These are phyloP conservation scores for Podospora appendiculata DNA, from an alignment of 495 filamentous ascomycete species.

Conservation along the genomic window DNA sequence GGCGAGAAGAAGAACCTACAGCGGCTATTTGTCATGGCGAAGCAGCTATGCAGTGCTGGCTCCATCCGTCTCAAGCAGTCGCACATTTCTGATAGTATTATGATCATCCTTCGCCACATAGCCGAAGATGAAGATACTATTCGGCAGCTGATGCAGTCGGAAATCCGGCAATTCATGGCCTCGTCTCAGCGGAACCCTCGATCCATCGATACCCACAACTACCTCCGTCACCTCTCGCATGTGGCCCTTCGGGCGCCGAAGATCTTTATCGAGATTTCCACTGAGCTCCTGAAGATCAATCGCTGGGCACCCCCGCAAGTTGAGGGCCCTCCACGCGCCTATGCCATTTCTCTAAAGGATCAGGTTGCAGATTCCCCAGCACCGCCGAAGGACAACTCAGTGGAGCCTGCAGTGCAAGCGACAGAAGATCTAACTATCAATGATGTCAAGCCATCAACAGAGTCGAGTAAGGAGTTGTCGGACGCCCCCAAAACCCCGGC, in stretches of 20 bases:
- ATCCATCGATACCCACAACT: constrained; percentile 60
- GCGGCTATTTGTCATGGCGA: constrained; percentile 87
- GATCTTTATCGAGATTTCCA: constrained; percentile 83
- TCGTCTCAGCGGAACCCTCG: constrained; percentile 46
- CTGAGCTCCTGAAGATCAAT: constrained; percentile 72
- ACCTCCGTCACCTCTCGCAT: constrained; percentile 71
- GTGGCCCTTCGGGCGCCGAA: constrained; percentile 77
- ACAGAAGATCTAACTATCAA: constrained; percentile 47
- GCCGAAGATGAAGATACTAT: constrained; percentile 89
- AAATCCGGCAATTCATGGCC: constrained; percentile 72
- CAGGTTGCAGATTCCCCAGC: constrained; percentile 21
- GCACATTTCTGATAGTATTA: constrained; percentile 48
- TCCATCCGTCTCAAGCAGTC: constrained; percentile 69
- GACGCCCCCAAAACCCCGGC: constrained; percentile 52
- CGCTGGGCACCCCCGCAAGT: constrained; percentile 37
- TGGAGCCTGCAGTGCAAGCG: constrained; percentile 39
- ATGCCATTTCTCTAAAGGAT: constrained; percentile 26
- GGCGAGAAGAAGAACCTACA: constrained; percentile 85
- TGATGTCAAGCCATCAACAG: constrained; percentile 46
- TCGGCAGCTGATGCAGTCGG: constrained; percentile 85
- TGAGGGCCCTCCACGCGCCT: constrained; percentile 43
- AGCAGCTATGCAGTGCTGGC: constrained; percentile 72
- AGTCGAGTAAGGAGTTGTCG: constrained; percentile 44
- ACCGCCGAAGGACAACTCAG: constrained; percentile 29
- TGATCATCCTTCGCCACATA: constrained; percentile 85